A percentile compares a stretch with the other conserved stretches of the same genome.
Evolutionary conservation across 1,284 basidiomycete species (phyloP).

Genomic region (Trametes hirsuta): DNA sequence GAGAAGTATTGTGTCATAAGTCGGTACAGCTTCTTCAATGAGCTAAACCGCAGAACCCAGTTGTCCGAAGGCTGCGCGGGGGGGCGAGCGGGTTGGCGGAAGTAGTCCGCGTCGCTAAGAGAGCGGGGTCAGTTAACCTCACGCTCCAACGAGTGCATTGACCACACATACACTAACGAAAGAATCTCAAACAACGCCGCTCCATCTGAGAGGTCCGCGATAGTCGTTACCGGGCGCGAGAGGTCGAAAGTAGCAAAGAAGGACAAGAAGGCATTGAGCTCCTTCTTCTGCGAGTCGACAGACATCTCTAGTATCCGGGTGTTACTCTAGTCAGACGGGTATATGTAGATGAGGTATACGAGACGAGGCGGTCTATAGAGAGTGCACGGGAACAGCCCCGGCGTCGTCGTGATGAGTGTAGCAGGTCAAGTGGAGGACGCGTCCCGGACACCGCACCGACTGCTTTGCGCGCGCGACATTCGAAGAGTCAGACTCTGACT

Average conservation of each 20-base stretch:
- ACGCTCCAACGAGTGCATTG: background rate
- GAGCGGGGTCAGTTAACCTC: constrained; percentile 5
- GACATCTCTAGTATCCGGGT: constrained; percentile 38
- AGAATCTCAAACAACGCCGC: constrained; percentile 73
- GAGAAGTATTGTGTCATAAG: constrained; percentile 88
- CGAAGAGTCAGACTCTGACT: too few species aligned
- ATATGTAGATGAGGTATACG: constrained; percentile 22
- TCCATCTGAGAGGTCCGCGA: constrained; percentile 76
- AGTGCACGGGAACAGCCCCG: background rate
- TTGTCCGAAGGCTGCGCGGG: constrained; percentile 73
- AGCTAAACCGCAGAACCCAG: constrained; percentile 86
- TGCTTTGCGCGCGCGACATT: background rate
- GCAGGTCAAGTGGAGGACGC: constrained; percentile 1
- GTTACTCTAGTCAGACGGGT: constrained; percentile 17
- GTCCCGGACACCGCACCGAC: constrained; percentile 2
- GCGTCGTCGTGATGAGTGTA: constrained; percentile 15
- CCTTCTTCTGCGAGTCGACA: constrained; percentile 54
- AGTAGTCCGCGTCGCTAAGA: constrained; percentile 78
- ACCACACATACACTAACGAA: constrained; percentile 56
- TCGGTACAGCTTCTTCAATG: constrained; percentile 84
- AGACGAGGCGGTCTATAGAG: constrained; percentile 5
- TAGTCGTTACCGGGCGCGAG: constrained; percentile 57
- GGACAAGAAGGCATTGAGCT: constrained; percentile 75
- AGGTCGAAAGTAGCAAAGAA: constrained; percentile 79
- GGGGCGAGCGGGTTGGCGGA: constrained; percentile 61